These are phyloP conservation scores for Phaeosphaeriaceae sp. DNA, from an alignment of 2,329 filamentous ascomycete species.

Conservation along the genomic window DNA sequence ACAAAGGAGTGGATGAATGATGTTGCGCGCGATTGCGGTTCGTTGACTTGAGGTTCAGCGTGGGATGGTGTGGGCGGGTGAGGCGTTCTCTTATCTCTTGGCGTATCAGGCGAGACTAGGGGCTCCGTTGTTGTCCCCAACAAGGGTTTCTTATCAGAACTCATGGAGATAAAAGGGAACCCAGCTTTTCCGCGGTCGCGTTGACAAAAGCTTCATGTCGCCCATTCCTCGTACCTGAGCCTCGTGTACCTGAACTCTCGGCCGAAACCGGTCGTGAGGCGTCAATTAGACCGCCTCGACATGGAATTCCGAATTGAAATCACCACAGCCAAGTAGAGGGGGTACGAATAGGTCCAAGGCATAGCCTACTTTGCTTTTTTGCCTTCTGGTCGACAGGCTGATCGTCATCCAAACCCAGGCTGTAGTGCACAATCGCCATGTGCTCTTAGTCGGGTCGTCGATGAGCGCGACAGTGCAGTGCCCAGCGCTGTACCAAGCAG, in stretches of 20 bases:
- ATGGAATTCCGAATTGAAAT: background rate
- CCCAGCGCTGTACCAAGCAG: background rate
- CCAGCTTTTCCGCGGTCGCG: slow-evolving; percentile 42
- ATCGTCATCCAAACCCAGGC: background rate
- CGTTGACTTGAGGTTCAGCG: slow-evolving; percentile 23
- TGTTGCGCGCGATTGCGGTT: slow-evolving; percentile 23
- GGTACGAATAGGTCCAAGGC: background rate
- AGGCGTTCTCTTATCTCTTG: slow-evolving; percentile 48
- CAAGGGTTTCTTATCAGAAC: slow-evolving; percentile 38
- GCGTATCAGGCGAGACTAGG: slow-evolving; percentile 29
- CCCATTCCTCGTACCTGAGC: slow-evolving; percentile 8
- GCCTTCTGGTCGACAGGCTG: background rate
- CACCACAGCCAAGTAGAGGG: background rate
- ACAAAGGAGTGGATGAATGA: slow-evolving; percentile 19
- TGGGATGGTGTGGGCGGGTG: slow-evolving; percentile 41
- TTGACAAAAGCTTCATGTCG: slow-evolving; percentile 33
- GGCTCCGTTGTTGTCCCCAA: slow-evolving; percentile 18
- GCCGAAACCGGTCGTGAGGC: slow-evolving; percentile 10
- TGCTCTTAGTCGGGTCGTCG: slow-evolving; percentile 1
- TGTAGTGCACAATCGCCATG: background rate
- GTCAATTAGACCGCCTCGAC: slow-evolving; percentile 4
- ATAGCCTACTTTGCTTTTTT: slow-evolving; percentile 7
- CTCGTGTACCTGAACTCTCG: slow-evolving; percentile 6
- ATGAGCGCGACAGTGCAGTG: slow-evolving; percentile 2
- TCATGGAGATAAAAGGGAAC: slow-evolving; percentile 31